Evolutionary conservation across 2,329 filamentous ascomycete genomes (phyloP).

Genomic region (Sporothrix phasma): DNA sequence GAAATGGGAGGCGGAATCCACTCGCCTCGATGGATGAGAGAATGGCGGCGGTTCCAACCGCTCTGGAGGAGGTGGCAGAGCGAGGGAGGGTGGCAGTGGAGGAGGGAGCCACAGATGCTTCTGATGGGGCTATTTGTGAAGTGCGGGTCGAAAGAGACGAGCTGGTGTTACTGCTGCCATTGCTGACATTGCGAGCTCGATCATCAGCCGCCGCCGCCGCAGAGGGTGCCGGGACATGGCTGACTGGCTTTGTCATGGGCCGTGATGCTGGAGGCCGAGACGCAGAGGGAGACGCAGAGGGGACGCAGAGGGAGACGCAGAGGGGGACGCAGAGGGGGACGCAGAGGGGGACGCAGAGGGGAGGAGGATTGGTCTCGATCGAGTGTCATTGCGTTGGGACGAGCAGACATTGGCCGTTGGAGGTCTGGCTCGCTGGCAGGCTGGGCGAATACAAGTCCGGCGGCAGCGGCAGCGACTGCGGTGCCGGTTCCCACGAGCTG

Average conservation of each 20-base stretch:
- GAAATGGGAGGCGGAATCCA: slow-evolving; percentile 28
- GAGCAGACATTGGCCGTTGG: slow-evolving; percentile 23
- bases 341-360: too few relatives aligned
- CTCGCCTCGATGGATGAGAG: slow-evolving; percentile 33
- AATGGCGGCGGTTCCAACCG: slow-evolving; percentile 33
- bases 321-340: not conserved
- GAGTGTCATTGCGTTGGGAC: slow-evolving; percentile 22
- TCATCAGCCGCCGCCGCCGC: not conserved
- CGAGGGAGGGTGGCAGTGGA: slow-evolving; percentile 24
- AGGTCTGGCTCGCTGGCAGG: slow-evolving; percentile 32
- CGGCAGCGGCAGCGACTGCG: slow-evolving; percentile 50
- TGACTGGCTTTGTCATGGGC: slow-evolving; percentile 35
- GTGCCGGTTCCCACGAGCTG: slow-evolving; percentile 54
- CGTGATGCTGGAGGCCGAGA: slow-evolving; percentile 25
- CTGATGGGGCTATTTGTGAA: slow-evolving; percentile 15
- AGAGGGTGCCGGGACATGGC: slow-evolving; percentile 22
- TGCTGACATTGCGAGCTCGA: slow-evolving; percentile 23
- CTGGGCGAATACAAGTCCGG: slow-evolving; percentile 50
- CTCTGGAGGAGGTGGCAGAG: slow-evolving; percentile 31
- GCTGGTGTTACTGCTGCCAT: slow-evolving; percentile 21
- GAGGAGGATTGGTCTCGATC: slow-evolving; percentile 21
- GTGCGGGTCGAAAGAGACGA: slow-evolving; percentile 15
- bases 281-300: slow-evolving; percentile 1
- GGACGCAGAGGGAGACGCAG: slow-evolving; percentile 8
- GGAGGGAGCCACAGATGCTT: slow-evolving; percentile 21